Evolutionary conservation across 2,329 filamentous ascomycete species (phyloP).

Genomic region (Fonsecaea erecta): DNA sequence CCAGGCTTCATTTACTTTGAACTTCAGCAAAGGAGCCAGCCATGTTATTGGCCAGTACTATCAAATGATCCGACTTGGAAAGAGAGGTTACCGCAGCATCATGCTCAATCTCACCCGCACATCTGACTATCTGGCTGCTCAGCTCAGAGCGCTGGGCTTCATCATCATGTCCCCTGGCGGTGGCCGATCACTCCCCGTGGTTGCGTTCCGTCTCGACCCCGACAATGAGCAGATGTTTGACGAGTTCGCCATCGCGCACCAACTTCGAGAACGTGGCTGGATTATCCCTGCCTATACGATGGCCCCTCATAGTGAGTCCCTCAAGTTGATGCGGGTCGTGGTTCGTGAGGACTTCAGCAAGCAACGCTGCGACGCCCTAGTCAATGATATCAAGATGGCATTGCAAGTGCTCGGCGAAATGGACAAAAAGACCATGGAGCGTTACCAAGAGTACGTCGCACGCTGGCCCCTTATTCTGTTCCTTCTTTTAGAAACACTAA

Average conservation of each 20-base stretch:
- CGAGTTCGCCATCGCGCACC: constrained; percentile 80
- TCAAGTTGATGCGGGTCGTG: constrained; percentile 90
- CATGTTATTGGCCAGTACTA: constrained; percentile 98
- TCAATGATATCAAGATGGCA: constrained; percentile 79
- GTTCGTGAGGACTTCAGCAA: constrained; percentile 91
- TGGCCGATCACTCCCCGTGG: constrained; percentile 81
- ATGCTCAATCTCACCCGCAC: constrained; percentile 93
- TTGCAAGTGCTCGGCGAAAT: constrained; percentile 72
- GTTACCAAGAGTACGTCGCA: constrained; percentile 65
- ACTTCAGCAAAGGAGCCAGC: constrained; percentile 94
- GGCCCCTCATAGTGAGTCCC: constrained; percentile 80
- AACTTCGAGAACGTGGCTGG: constrained; percentile 85
- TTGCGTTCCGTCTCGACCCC: constrained; percentile 79
- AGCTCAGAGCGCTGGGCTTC: constrained; percentile 77
- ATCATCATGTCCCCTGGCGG: constrained; percentile 81
- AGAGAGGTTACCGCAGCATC: constrained; percentile 87
- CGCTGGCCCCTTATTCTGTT: neutral
- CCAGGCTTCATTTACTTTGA: constrained; percentile 93
- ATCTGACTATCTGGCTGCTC: constrained; percentile 80
- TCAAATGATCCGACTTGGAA: constrained; percentile 91
- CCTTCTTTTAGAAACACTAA: constrained; percentile 10
- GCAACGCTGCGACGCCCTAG: constrained; percentile 76
- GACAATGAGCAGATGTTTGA: constrained; percentile 64
- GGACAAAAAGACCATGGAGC: constrained; percentile 72
- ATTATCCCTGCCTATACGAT: constrained; percentile 96